Evolutionary conservation across 208 protist genomes (phyloP).

Genomic region (Trypanosomatidae sp.): DNA sequence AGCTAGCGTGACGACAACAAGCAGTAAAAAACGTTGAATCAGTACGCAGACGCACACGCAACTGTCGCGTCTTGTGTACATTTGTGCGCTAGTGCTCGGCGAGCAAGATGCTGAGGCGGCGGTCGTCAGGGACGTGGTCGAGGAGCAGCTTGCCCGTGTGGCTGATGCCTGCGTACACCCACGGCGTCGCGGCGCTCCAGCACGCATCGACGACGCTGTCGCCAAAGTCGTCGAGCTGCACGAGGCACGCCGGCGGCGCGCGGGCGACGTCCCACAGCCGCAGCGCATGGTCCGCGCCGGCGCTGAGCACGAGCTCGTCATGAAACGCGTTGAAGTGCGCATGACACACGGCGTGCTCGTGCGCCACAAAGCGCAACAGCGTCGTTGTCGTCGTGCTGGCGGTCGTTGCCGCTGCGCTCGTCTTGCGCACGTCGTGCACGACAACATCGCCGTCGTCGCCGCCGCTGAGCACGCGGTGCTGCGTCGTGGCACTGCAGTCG

Average conservation of each 20-base stretch:
- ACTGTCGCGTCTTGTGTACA: not conserved
- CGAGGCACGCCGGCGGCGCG: constrained; percentile 15
- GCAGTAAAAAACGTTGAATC: not conserved
- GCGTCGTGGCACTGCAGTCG: constrained; percentile 49
- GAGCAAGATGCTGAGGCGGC: constrained; percentile 73
- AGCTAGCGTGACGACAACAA: not conserved
- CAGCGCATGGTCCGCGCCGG: constrained; percentile 53
- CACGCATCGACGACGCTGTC: constrained; percentile 60
- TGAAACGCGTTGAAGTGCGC: constrained; percentile 80
- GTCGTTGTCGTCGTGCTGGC: not conserved
- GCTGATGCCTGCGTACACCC: constrained; percentile 80
- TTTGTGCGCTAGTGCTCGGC: constrained; percentile 28
- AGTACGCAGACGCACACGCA: not conserved
- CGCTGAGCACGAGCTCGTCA: constrained; percentile 61
- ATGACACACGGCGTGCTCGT: constrained; percentile 48
- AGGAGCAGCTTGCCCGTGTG: constrained; percentile 78
- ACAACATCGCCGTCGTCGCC: constrained; percentile 58
- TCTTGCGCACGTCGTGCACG: constrained; percentile 54
- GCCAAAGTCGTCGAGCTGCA: constrained; percentile 41
- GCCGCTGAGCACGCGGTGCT: constrained; percentile 37
- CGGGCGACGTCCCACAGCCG: constrained; percentile 67
- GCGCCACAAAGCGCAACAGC: constrained; percentile 14
- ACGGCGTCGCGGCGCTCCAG: constrained; percentile 70
- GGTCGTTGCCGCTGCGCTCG: constrained; percentile 1
- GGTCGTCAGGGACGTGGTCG: constrained; percentile 63